Percentiles rank a stretch among this genome's conserved stretches.
Conservation (phyloP, 2,329 filamentous ascomycete species). For the Stemphylium vesicarium region DNA sequence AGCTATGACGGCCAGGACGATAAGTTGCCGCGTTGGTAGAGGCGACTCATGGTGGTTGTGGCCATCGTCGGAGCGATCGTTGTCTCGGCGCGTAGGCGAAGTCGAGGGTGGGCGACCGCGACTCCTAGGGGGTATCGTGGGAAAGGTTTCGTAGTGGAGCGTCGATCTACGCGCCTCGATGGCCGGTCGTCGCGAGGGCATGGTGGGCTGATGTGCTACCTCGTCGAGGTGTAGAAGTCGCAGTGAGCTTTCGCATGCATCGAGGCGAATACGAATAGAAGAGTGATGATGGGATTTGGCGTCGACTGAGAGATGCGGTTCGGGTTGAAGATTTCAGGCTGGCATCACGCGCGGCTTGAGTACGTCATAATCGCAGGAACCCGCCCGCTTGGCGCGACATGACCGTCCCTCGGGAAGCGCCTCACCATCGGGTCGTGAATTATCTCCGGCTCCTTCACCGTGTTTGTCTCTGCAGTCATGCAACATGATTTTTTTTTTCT, state of each 20-base stretch:
- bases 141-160: conserved; percentile 81
- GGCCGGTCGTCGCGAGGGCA: conserved; percentile 43
- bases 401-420: not conserved
- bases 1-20: conserved; percentile 84
- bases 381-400: conserved; percentile 10
- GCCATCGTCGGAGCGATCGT: conserved; percentile 42
- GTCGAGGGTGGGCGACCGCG: conserved; percentile 60
- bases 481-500: not conserved
- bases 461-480: not conserved
- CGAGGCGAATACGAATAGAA: not conserved
- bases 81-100: conserved; percentile 33
- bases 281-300: not conserved
- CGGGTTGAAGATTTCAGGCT: conserved; percentile 10
- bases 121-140: conserved; percentile 73
- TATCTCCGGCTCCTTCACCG: no score
- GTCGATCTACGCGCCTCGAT: conserved; percentile 56
- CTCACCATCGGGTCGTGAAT: not conserved
- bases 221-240: conserved; percentile 22
- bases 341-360: conserved; percentile 7
- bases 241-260: conserved; percentile 20
- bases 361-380: conserved; percentile 13
- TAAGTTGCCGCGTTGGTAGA: conserved; percentile 80
- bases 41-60: conserved; percentile 66
- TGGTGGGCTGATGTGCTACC: conserved; percentile 29
- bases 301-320: conserved; percentile 1